Evolutionary conservation across 129 eudicot genomes (phyloP), one percentile per base, ranked within the genome.

Genomic region (Deinandra increscens): DNA sequence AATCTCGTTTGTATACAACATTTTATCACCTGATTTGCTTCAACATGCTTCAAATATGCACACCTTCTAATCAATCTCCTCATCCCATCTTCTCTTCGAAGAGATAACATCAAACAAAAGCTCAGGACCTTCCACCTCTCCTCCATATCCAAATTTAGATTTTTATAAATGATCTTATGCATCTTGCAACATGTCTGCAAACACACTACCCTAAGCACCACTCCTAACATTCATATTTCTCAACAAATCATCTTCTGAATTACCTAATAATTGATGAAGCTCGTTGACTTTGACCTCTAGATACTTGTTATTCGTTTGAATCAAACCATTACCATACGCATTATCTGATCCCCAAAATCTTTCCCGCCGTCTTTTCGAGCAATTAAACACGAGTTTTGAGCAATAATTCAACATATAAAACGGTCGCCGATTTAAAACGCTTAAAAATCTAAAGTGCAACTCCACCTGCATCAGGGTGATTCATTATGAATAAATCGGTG

Each of bases 191-290:
- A 89, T 65, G 41, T 96, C 95, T 15, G 72, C 70, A 76, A 92
- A 92, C 7, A 92, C 98, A 81, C 91, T 88, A 4, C 98, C 98
- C 96, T 95, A 92, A 50, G 98, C 98, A 45, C 98, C 98, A 0
- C 96, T 96, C 7, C 98, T 96, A 37, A 92, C 91, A 18, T 91
- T 86, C 10, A 86, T 91, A 17, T 88, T 89, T 73, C 95, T 81
- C 71, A 92, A 81, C 0, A 91, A 95, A 71, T 92, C 98, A 20
- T 84, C 91, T 5, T 83, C 95, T 5, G 89, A 65, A 83, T 92
- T 92, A 15, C 91, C 89, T 18, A 92, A 76, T 22, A 88, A 64
- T 3, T 56, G 61, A 0, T 96, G 84, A 59, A 92, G 69, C 44
- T 88, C 96, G 44, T 84, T 91, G 4, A 88, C 36, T 77, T 91